Conservation (phyloP, 1,284 basidiomycete species). For the Sanghuangporus sanghuang region DNA sequence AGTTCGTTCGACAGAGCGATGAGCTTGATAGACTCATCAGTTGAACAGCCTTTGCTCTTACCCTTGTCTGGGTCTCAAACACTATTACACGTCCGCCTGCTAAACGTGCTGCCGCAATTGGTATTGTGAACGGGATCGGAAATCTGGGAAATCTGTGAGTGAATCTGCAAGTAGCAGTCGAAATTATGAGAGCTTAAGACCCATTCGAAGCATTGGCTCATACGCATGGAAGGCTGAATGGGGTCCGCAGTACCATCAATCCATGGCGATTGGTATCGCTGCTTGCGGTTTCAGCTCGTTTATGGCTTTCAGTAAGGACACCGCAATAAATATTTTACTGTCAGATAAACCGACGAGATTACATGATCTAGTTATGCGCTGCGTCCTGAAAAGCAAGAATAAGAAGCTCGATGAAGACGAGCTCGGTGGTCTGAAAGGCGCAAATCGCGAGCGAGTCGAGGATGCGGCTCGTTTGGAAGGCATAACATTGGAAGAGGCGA, state of each 20-base stretch:
- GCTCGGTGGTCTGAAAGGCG: slow-evolving; percentile 27
- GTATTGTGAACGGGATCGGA: slow-evolving; percentile 36
- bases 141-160: slow-evolving; percentile 35
- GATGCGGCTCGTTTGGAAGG: slow-evolving; percentile 34
- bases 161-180: slow-evolving; percentile 12
- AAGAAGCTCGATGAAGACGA: slow-evolving; percentile 32
- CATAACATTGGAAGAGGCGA: slow-evolving; percentile 33
- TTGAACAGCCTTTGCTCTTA: slow-evolving; percentile 40
- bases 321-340: slow-evolving; percentile 7
- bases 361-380: slow-evolving; percentile 30
- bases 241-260: slow-evolving; percentile 34
- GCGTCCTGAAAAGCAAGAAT: slow-evolving; percentile 32
- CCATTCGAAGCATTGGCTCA: slow-evolving; percentile 29
- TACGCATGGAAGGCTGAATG: slow-evolving; percentile 35
- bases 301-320: slow-evolving; percentile 26
- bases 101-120: slow-evolving; percentile 46
- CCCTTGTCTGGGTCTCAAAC: slow-evolving; percentile 59
- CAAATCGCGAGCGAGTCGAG: slow-evolving; percentile 31
- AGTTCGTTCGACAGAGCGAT: not conserved
- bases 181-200: not conserved
- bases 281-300: slow-evolving; percentile 25
- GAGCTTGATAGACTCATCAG: not conserved
- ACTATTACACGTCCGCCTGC: slow-evolving; percentile 60
- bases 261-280: slow-evolving; percentile 33
- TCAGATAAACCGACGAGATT: not conserved